phyloP scores from a whole-genome alignment of 176 grass and related monocot species.

The Puccinellia tenuiflora region DNA sequence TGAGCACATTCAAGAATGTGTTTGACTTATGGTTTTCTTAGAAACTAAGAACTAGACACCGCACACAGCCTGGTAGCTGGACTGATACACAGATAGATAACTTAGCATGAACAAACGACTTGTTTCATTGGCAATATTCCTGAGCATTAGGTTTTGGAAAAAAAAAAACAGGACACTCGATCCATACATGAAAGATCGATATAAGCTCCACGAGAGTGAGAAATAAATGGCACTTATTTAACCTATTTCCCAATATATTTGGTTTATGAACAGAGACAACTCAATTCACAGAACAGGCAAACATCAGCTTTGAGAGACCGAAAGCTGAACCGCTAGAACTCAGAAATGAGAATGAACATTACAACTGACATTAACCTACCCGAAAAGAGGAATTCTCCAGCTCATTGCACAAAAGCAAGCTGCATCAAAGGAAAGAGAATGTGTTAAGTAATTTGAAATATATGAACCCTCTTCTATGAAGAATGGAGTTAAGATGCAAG shows the following conservation, averaged over 20 bases:
- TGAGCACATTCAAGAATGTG: neutral
- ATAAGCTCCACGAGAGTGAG: neutral
- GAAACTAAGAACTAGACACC: neutral
- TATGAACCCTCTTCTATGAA: neutral
- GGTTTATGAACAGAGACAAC: neutral
- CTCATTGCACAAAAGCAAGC: conserved; percentile 49
- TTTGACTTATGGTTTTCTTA: neutral
- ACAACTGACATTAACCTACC: conserved; percentile 30
- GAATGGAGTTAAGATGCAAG: neutral
- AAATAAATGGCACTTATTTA: neutral
- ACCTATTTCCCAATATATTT: neutral
- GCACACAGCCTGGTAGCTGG: neutral
- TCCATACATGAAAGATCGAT: neutral
- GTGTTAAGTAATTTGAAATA: neutral
- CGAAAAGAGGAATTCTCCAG: conserved; percentile 82
- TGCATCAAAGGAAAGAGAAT: conserved; percentile 16
- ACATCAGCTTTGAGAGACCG: neutral
- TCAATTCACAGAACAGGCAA: neutral
- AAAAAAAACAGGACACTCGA: neutral
- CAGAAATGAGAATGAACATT: neutral
- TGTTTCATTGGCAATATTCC: neutral
- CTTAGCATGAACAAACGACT: neutral
- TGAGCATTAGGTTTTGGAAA: neutral
- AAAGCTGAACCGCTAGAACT: neutral
- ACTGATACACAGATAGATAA: neutral